A percentile compares a stretch with the other conserved stretches of the same genome.
Conservation (phyloP, 371 early-diverging fungal species). For the Mortierella sp. region DNA sequence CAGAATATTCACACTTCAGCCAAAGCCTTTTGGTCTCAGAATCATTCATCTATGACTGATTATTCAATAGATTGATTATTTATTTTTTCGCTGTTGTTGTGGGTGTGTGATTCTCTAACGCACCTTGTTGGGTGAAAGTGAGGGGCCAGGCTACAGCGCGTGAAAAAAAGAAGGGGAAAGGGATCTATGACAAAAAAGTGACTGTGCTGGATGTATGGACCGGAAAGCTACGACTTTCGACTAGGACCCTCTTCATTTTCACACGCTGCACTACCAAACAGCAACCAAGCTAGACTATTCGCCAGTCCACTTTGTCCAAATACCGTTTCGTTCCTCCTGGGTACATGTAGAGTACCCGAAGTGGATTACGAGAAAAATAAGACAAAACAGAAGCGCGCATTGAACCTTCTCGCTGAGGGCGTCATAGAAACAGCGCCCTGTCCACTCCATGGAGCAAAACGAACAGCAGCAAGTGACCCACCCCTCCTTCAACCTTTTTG, state of each 20-base stretch:
- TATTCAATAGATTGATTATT: neutral
- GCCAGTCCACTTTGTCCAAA: neutral
- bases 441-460: neutral
- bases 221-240: neutral
- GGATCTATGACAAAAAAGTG: neutral
- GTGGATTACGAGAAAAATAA: neutral
- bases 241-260: neutral
- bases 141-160: neutral
- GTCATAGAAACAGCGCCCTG: neutral
- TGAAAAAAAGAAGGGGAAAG: too few relatives aligned
- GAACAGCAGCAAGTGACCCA: neutral
- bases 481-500: neutral
- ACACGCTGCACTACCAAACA: neutral
- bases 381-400: neutral
- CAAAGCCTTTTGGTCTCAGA: conserved; percentile 9
- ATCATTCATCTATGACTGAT: neutral
- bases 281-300: neutral
- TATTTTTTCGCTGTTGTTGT: too few relatives aligned
- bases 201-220: neutral
- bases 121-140: too few relatives aligned
- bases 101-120: too few relatives aligned
- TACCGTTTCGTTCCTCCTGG: neutral
- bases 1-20: neutral
- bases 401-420: too few relatives aligned
- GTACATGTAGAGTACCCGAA: too few relatives aligned